phyloP scores from a whole-genome alignment of 2,329 filamentous ascomycete genomes.

The Metarhizium album region DNA sequence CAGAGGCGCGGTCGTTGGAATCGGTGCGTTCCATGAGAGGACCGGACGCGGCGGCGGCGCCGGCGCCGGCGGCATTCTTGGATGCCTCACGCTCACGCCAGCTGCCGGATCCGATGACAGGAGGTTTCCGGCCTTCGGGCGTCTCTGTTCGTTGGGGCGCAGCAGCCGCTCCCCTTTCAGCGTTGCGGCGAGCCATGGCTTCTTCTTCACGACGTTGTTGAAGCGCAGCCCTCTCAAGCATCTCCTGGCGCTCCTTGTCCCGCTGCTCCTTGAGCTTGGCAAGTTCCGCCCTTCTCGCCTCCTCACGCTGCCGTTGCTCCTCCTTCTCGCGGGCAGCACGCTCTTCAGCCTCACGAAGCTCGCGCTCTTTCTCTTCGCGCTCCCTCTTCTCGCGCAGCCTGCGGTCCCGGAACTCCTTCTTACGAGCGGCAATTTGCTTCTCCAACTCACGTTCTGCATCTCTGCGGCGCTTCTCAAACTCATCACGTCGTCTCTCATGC shows the following conservation, averaged over 20 bases:
- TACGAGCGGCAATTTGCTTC: slow-evolving; percentile 76
- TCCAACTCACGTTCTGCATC: slow-evolving; percentile 89
- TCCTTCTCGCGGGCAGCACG: slow-evolving; percentile 70
- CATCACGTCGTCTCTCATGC: slow-evolving; percentile 77
- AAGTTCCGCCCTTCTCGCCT: slow-evolving; percentile 64
- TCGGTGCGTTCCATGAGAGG: slow-evolving; percentile 33
- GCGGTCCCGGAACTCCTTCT: slow-evolving; percentile 79
- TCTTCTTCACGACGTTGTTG: slow-evolving; percentile 84
- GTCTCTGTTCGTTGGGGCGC: slow-evolving; percentile 13
- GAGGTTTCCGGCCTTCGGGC: slow-evolving; percentile 22
- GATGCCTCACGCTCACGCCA: slow-evolving; percentile 32
- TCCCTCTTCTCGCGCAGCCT: slow-evolving; percentile 75
- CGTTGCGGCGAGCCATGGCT: slow-evolving; percentile 64
- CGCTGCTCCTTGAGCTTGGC: slow-evolving; percentile 56
- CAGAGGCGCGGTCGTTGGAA: slow-evolving; percentile 33
- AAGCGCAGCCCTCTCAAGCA: slow-evolving; percentile 49
- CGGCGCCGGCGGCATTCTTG: slow-evolving; percentile 14
- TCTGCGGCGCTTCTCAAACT: slow-evolving; percentile 90
- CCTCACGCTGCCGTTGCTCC: slow-evolving; percentile 68
- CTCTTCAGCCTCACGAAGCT: slow-evolving; percentile 76
- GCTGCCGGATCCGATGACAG: slow-evolving; percentile 25
- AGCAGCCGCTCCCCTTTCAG: slow-evolving; percentile 44
- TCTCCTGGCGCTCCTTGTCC: slow-evolving; percentile 58
- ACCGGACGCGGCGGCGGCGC: slow-evolving; percentile 17
- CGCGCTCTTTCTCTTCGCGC: slow-evolving; percentile 72